A percentile compares a stretch with the other conserved stretches of the same genome.
phyloP scores from a whole-genome alignment of 768 basidiomycete species.

The Hemileccinum impolitum region DNA sequence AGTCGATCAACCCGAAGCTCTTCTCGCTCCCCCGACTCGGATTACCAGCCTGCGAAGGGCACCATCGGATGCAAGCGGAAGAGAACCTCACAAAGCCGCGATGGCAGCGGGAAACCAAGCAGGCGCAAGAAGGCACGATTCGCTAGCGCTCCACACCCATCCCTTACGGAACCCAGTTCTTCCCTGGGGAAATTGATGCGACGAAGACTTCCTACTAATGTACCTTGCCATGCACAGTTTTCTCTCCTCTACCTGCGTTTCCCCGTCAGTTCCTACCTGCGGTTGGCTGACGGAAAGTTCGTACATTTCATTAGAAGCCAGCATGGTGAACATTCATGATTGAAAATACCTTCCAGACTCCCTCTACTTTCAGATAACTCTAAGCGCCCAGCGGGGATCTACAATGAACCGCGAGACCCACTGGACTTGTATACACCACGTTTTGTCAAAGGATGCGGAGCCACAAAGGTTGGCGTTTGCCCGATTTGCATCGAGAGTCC shows the following conservation, averaged over 20 bases:
- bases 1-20: constrained; percentile 2
- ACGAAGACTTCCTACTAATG: constrained; percentile 49
- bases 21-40: constrained; percentile 1
- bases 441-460: constrained; percentile 67
- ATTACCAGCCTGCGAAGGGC: constrained; percentile 18
- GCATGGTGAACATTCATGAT: not conserved
- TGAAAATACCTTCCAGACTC: constrained; percentile 13
- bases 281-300: constrained; percentile 39
- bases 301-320: constrained; percentile 13
- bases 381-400: constrained; percentile 38
- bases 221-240: constrained; percentile 49
- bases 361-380: constrained; percentile 14
- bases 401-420: constrained; percentile 56
- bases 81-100: constrained; percentile 3
- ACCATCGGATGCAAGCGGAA: constrained; percentile 18
- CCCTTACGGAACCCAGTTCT: not conserved
- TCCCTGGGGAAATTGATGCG: constrained; percentile 11
- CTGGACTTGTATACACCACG: constrained; percentile 78
- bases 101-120: constrained; percentile 5
- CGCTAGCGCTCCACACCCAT: not conserved
- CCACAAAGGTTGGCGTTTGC: constrained; percentile 70
- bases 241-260: constrained; percentile 69
- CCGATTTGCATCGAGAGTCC: constrained; percentile 67
- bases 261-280: constrained; percentile 57
- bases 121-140: constrained; percentile 13